Evolutionary conservation across 2,329 filamentous ascomycete genomes (phyloP).

Genomic region (Rugonectria rugulosa): DNA sequence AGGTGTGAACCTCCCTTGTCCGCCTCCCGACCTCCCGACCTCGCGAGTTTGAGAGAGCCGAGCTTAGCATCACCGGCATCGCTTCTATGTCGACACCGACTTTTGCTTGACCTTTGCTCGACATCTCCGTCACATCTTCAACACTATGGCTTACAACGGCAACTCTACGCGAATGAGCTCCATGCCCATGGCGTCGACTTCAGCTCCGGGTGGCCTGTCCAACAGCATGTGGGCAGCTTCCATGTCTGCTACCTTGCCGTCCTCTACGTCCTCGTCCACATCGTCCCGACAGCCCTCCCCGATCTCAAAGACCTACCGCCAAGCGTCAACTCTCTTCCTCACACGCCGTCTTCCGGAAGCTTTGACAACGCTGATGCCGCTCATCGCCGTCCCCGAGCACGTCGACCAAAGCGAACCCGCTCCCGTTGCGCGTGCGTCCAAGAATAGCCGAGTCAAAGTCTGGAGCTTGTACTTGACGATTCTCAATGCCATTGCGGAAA

Average conservation of each 20-base stretch:
- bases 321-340: conserved; percentile 91
- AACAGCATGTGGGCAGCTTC: conserved; percentile 68
- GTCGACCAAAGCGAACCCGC: conserved; percentile 64
- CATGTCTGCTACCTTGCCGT: conserved; percentile 50
- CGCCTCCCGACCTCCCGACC: conserved; percentile 12
- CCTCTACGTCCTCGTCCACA: conserved; percentile 67
- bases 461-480: conserved; percentile 98
- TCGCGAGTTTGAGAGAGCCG: background rate
- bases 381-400: conserved; percentile 70
- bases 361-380: conserved; percentile 81
- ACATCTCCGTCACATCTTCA: conserved; percentile 16
- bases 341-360: conserved; percentile 93
- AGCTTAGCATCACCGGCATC: conserved; percentile 17
- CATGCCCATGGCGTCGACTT: conserved; percentile 39
- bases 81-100: conserved; percentile 26
- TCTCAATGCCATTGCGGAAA: conserved; percentile 87
- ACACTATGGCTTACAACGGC: conserved; percentile 54
- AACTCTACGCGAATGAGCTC: conserved; percentile 43
- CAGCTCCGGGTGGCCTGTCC: conserved; percentile 58
- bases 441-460: conserved; percentile 88
- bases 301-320: conserved; percentile 92
- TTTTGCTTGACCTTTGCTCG: conserved; percentile 7
- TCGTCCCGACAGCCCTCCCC: conserved; percentile 70
- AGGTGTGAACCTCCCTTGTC: background rate
- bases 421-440: conserved; percentile 80